Base-by-base conservation (phyloP, 371 early-diverging fungal genomes). In the Mucor saturninus region DNA sequence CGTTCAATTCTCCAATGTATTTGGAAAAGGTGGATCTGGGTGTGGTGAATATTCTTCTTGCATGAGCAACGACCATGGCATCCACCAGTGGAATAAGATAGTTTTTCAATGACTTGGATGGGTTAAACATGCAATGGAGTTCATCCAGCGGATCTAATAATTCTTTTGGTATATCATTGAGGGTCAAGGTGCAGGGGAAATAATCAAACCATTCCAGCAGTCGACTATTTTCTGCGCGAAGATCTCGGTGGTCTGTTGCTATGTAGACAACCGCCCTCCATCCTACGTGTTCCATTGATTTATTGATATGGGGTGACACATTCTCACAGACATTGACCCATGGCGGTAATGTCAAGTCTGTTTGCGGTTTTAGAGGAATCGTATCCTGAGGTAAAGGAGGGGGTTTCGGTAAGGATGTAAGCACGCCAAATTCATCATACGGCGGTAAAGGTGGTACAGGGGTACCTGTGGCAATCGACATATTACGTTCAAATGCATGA, bases 1-100 rank as follows among this genome's bases (percentile, higher is more conserved):
- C 65, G 39, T 79, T 74, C 5, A 79, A 53, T 43, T 71, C 72
- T 15, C 56, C 68, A 57, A 81, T 81, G 48, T 77, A 81, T 59
- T 67, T 70, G 11, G 81, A 81, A 61, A 70, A 81, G 5, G 81
- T 77, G 11, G 78, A 77, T 10, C 76, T 53, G 26, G 78, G 78
- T 0, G 76, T 81, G 8, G 68, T 66, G 11, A 76, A 69, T 8
- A 81, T 68, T 6, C 65, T 15, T 37, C 68, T 55, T 37, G 67
- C 81, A 45, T 71, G 76, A 2, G 76, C 74, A 10, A 77, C 81
- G 6, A 80, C 72, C 68, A 80, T 61, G 0, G 77, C 77, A 45
- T 80, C 81, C 1, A 80, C 67, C n/a, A 80, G 65, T 14, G 81
- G 81, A 26, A 80, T 72, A 10, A 80, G 56, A 60, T 67, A 80